A percentile compares a stretch with the other conserved stretches of the same genome.
Evolutionary conservation across 805 yeast genomes (phyloP).

Genomic region (Candida argentea): DNA sequence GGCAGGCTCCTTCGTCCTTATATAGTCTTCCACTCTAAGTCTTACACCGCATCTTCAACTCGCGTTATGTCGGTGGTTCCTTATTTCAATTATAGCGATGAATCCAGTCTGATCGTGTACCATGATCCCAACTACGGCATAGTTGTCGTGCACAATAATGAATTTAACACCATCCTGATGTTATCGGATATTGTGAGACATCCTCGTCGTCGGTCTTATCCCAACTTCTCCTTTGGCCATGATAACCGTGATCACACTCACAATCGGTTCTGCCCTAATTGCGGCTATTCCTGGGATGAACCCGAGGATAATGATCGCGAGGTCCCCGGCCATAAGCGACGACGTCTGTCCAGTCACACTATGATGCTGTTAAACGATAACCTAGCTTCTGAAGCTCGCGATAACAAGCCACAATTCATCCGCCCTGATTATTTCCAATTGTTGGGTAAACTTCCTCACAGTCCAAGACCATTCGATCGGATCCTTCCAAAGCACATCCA

Average conservation of each 20-base stretch:
- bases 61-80: constrained; percentile 35
- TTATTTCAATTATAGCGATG: no score
- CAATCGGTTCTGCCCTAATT: constrained; percentile 16
- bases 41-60: no score
- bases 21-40: no score
- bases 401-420: constrained; percentile 12
- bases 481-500: constrained; percentile 26
- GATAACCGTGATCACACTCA: neutral
- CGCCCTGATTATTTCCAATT: constrained; percentile 28
- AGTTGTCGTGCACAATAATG: constrained; percentile 24
- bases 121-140: constrained; percentile 27
- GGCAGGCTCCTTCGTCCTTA: no score
- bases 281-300: constrained; percentile 20
- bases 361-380: neutral
- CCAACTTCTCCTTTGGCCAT: neutral
- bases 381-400: neutral
- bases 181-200: constrained; percentile 9
- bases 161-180: constrained; percentile 19
- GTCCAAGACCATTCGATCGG: neutral
- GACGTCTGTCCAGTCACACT: neutral
- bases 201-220: neutral
- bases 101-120: constrained; percentile 19
- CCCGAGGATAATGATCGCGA: no score
- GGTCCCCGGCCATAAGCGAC: no score
- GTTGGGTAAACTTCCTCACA: constrained; percentile 17